Evolutionary conservation across 2,329 filamentous ascomycete species (phyloP).

Genomic region (Calonectria hongkongensis): DNA sequence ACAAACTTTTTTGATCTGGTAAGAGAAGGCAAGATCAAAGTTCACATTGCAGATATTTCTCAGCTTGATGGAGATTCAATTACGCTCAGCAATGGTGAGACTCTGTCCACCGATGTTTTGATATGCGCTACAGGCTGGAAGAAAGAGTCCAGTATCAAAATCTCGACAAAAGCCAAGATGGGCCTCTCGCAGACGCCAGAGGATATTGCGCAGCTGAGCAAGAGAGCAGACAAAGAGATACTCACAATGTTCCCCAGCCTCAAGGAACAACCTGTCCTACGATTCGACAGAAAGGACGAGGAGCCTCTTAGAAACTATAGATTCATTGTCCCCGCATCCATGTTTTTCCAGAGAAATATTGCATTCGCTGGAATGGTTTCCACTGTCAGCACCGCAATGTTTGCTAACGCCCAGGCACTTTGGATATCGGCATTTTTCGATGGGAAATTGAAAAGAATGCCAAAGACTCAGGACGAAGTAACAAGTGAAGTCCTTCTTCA

Average conservation of each 20-base stretch:
- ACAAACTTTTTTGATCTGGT: slow-evolving; percentile 71
- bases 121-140: slow-evolving; percentile 73
- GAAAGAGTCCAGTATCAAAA: slow-evolving; percentile 64
- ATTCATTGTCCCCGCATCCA: slow-evolving; percentile 50
- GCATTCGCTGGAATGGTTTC: slow-evolving; percentile 57
- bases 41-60: slow-evolving; percentile 68
- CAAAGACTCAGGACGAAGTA: slow-evolving; percentile 60
- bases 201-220: slow-evolving; percentile 16
- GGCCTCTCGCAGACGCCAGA: slow-evolving; percentile 6
- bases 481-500: slow-evolving; percentile 75
- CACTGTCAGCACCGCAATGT: slow-evolving; percentile 57
- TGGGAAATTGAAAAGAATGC: slow-evolving; percentile 62
- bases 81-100: slow-evolving; percentile 62
- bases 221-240: slow-evolving; percentile 44
- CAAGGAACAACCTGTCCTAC: slow-evolving; percentile 41
- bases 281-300: slow-evolving; percentile 41
- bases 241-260: slow-evolving; percentile 44
- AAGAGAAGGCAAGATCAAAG: slow-evolving; percentile 64
- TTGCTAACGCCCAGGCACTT: slow-evolving; percentile 63
- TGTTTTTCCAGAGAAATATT: slow-evolving; percentile 50
- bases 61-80: slow-evolving; percentile 62
- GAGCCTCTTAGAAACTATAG: slow-evolving; percentile 49
- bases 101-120: slow-evolving; percentile 65
- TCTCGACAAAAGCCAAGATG: slow-evolving; percentile 48
- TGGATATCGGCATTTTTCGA: slow-evolving; percentile 76